phyloP scores from a whole-genome alignment of 2,329 filamentous ascomycete genomes.

The Penicillium sp. region DNA sequence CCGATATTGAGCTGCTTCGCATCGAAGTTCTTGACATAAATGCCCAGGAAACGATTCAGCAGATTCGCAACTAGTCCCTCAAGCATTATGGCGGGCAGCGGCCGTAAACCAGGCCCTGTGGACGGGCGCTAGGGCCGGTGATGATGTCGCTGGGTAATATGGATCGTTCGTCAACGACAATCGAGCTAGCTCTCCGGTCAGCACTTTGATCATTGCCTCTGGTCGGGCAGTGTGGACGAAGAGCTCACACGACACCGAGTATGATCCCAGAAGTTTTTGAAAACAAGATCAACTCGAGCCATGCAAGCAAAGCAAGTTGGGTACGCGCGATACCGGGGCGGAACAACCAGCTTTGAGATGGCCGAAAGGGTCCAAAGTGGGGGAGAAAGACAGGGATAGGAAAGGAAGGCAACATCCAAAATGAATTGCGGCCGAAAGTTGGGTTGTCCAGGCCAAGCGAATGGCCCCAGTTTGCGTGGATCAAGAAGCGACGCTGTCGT shows the following conservation, averaged over 20 bases:
- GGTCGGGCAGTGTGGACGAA: neutral
- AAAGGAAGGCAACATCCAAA: constrained; percentile 1
- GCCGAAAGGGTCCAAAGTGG: constrained; percentile 6
- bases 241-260: constrained; percentile 6
- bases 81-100: constrained; percentile 66
- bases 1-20: constrained; percentile 95
- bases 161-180: constrained; percentile 7
- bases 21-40: constrained; percentile 99
- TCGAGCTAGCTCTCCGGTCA: constrained; percentile 12
- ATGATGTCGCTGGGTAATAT: constrained; percentile 8
- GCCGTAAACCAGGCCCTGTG: constrained; percentile 69
- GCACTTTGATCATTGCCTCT: neutral
- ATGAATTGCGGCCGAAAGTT: constrained; percentile 12
- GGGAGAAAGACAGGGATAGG: constrained; percentile 3
- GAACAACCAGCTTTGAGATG: constrained; percentile 14
- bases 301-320: constrained; percentile 25
- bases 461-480: constrained; percentile 22
- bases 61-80: constrained; percentile 94
- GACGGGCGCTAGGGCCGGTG: constrained; percentile 14
- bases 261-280: constrained; percentile 21
- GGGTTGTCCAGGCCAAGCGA: constrained; percentile 21
- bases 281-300: constrained; percentile 17
- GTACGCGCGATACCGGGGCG: constrained; percentile 29
- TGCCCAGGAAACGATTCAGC: constrained; percentile 98
- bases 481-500: constrained; percentile 10